Evolutionary conservation across 2,329 filamentous ascomycete genomes (phyloP), one percentile per base, ranked within the genome.

Genomic region (Atkinsonella hypoxylon): DNA sequence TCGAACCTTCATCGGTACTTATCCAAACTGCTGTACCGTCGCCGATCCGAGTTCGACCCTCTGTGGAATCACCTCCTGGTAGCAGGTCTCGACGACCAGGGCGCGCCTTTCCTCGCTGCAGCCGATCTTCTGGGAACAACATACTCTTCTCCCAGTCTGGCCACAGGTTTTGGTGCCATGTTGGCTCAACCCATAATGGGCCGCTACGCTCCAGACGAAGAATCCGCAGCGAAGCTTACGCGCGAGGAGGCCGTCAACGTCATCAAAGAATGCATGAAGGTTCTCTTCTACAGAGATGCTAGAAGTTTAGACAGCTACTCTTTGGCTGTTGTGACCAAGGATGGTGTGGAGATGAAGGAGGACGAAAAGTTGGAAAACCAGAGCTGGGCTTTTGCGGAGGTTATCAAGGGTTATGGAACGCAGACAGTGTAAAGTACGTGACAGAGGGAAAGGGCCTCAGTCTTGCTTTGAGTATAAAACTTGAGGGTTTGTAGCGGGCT

Each of bases 351-450:
- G 50, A 67, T 96, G 58, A 84, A 83, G 67, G 82, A 94, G 70
- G 73, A 86, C 61, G 87, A 95, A 75, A 83, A 89, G 77, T 76
- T 98, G 58, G 90, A 97, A 77, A 78, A 83, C 61, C 91, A 97
- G 78, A 96, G 89, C 78, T 97, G 91, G 93, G 89, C 87, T 48
- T 98, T 98, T 74, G 93, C 93, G 22, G 91, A 97, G 66, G 79
- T 84, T 60, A 96, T 98, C 68, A 85, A 82, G 69, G 93, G 93
- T 43, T 98, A 98, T 66, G 93, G 93, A 54, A 94, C 90, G 26
- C 90, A 97, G 76, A 76, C 72, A 44, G 77, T 80, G 39, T 31
- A 41, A 38, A 46, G n/a, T 20, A 30, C 12, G 4, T 13, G 6
- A 10, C 13, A 18, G n/a, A 45, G 22, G 43, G 22, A 17, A 40